Base-by-base conservation (phyloP, 306 rosid species). In the Prosopis cineraria region DNA sequence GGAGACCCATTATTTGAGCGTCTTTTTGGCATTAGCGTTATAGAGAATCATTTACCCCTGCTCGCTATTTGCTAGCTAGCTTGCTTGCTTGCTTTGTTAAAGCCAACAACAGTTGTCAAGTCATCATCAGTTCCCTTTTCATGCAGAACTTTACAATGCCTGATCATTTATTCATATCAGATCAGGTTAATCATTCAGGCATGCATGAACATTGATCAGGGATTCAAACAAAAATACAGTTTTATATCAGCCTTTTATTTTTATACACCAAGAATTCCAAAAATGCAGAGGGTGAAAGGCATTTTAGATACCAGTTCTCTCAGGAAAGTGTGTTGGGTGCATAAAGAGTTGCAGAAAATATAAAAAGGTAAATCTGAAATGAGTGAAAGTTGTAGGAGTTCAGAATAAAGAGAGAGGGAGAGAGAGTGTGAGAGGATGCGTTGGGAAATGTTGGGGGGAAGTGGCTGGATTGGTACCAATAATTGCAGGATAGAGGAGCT, bases 401-500 rank as follows among this genome's bases (percentile, higher is more conserved):
- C 36, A 78, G 58, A 25, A 45, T 31, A 73, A 71, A 43, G 10
- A 73, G 71, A 39, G n/a, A n/a, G n/a, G n/a, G n/a, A n/a, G n/a
- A n/a, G n/a, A n/a, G n/a, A n/a, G n/a, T n/a, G 72, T 14, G 80
- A n/a, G 43, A 77, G 75, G 55, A 45, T 68, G 10, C 50, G 73
- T 68, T 41, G 72, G 68, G 69, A 70, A 48, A 78, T 22, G 70
- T 30, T 33, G 37, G 71, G 78, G 68, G 31, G 7, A 14, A 56
- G 72, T 53, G 84, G 83, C 30, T 75, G 12, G 63, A 59, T 73
- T 78, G 69, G 31, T 73, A 74, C 36, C 88, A 88, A 90, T 87
- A 85, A 92, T 88, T 92, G 88, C 81, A 40, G 78, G 3, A 79
- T 72, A 13, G 20, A 48, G 74, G 83, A 70, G 55, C 73, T 81